A percentile compares a stretch with the other conserved stretches of the same genome.
Evolutionary conservation across 2,329 filamentous ascomycete genomes (phyloP).

Genomic region (Tolypocladium tropicale): DNA sequence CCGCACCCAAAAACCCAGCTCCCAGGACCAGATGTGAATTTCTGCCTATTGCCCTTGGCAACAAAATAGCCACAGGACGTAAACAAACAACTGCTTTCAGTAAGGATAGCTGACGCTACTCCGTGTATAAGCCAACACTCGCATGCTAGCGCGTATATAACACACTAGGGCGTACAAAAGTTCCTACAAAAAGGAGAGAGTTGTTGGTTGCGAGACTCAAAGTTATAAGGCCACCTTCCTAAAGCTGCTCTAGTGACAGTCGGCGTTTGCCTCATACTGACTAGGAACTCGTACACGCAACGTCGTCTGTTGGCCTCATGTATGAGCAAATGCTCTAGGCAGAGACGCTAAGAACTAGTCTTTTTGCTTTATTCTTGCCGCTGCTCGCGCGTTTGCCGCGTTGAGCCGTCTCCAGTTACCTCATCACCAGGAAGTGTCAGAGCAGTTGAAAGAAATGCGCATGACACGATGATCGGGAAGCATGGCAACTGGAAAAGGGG

Average conservation of each 20-base stretch:
- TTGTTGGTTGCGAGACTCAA: neutral
- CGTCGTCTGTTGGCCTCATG: neutral
- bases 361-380: neutral
- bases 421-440: too few relatives aligned
- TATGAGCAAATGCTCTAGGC: neutral
- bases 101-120: neutral
- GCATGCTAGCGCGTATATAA: neutral
- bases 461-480: neutral
- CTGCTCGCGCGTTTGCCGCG: neutral
- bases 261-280: neutral
- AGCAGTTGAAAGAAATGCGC: neutral
- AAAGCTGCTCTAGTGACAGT: neutral
- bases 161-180: neutral
- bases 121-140: neutral
- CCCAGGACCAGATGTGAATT: neutral
- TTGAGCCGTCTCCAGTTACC: neutral
- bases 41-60: neutral
- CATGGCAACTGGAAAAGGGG: too few relatives aligned
- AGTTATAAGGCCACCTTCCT: neutral
- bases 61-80: neutral
- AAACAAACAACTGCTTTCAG: neutral
- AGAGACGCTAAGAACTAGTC: neutral
- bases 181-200: neutral
- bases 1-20: neutral
- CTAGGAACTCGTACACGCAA: too few relatives aligned